These are phyloP conservation scores for Vinca minor DNA, from an alignment of 257 asterid species.

Conservation along the genomic window DNA sequence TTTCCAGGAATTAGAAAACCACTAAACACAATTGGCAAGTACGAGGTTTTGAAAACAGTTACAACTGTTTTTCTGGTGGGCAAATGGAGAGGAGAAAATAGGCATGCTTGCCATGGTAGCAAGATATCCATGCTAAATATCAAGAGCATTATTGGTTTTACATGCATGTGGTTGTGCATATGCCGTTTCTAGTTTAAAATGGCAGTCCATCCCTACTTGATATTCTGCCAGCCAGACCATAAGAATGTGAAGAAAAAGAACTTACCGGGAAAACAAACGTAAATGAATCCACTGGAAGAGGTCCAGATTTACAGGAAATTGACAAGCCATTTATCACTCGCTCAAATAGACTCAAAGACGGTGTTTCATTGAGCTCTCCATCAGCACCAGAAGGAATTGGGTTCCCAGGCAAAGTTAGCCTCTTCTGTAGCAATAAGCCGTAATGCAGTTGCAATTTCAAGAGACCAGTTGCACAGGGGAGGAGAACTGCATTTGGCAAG, in stretches of 20 bases:
- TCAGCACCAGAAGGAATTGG: slow-evolving; percentile 61
- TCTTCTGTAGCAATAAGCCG: slow-evolving; percentile 62
- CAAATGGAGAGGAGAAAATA: background rate
- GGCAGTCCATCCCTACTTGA: background rate
- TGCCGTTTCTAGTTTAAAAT: background rate
- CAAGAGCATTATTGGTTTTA: background rate
- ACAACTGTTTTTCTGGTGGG: background rate
- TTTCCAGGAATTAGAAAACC: background rate
- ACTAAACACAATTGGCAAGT: background rate
- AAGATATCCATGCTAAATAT: background rate
- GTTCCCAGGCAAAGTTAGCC: slow-evolving; percentile 47
- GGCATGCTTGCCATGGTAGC: background rate
- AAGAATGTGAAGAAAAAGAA: slow-evolving; percentile 7
- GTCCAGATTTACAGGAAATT: slow-evolving; percentile 83
- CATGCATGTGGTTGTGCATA: background rate
- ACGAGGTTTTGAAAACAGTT: background rate
- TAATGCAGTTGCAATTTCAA: slow-evolving; percentile 91
- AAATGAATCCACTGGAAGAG: slow-evolving; percentile 93
- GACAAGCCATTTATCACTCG: slow-evolving; percentile 69
- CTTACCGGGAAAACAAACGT: slow-evolving; percentile 87
- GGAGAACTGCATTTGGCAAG: slow-evolving; percentile 74
- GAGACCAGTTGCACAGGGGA: slow-evolving; percentile 93
- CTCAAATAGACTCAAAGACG: slow-evolving; percentile 69
- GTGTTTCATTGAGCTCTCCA: slow-evolving; percentile 46
- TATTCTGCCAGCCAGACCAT: background rate